Conservation (phyloP, 2,329 filamentous ascomycete genomes). For the Clarireedia sp. region DNA sequence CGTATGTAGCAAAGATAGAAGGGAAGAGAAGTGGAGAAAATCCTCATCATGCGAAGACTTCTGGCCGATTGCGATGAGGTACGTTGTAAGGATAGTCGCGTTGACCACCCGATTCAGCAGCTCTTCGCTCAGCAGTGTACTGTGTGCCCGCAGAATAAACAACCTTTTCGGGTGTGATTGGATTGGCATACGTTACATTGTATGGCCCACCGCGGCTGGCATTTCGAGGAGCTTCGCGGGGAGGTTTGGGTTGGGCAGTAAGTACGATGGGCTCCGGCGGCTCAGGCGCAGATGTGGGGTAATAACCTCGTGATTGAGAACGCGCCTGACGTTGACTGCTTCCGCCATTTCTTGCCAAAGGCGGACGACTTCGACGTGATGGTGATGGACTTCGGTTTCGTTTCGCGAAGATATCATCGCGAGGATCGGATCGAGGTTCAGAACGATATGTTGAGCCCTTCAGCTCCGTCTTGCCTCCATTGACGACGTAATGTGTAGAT, state of each 20-base stretch:
- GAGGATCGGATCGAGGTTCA: constrained; percentile 2
- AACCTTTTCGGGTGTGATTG: background rate
- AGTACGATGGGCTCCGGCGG: constrained; percentile 15
- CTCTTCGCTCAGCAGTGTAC: constrained; percentile 1
- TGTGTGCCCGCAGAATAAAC: background rate
- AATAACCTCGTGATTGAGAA: constrained; percentile 14
- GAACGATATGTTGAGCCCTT: constrained; percentile 12
- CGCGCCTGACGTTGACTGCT: constrained; percentile 9
- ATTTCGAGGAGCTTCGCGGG: constrained; percentile 14
- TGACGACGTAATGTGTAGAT: constrained; percentile 8
- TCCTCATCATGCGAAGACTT: background rate
- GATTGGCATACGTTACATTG: background rate
- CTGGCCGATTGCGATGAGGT: background rate
- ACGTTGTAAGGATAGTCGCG: constrained; percentile 1
- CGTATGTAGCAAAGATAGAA: background rate
- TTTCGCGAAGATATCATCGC: constrained; percentile 13
- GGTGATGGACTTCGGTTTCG: constrained; percentile 23
- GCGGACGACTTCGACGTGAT: constrained; percentile 13
- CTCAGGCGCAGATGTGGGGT: constrained; percentile 11
- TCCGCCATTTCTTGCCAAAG: constrained; percentile 9
- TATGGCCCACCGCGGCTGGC: constrained; percentile 3
- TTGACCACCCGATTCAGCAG: background rate
- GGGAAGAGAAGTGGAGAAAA: background rate
- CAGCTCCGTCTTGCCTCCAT: constrained; percentile 18
- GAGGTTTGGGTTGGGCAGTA: constrained; percentile 13